A percentile compares a stretch with the other conserved stretches of the same genome.
phyloP scores from a whole-genome alignment of 2,329 filamentous ascomycete species.

The Colletotrichum tropicale region DNA sequence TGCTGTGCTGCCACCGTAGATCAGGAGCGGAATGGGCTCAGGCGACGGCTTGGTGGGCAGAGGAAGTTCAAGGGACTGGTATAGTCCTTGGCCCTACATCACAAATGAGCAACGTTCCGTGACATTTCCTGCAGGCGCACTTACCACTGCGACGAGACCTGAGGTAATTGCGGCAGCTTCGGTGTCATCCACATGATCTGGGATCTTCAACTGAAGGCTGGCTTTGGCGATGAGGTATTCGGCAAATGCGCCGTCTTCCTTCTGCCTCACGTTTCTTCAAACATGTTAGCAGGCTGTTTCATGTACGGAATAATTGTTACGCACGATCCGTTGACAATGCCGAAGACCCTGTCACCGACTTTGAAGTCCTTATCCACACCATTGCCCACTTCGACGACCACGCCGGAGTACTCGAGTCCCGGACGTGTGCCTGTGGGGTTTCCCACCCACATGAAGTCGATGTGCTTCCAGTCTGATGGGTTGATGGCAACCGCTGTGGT shows the following conservation, averaged over 20 bases:
- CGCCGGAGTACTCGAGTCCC: constrained; percentile 52
- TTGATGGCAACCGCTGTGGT: constrained; percentile 39
- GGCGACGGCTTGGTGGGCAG: constrained; percentile 45
- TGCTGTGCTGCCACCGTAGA: constrained; percentile 58
- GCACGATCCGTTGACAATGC: constrained; percentile 39
- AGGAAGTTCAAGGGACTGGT: constrained; percentile 47
- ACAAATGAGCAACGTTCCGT: neutral
- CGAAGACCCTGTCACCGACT: constrained; percentile 51
- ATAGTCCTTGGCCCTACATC: constrained; percentile 49
- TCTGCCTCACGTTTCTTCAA: constrained; percentile 33
- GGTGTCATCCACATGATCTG: constrained; percentile 48
- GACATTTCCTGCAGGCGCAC: neutral
- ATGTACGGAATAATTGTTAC: neutral
- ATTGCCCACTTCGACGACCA: constrained; percentile 48
- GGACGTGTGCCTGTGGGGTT: constrained; percentile 24
- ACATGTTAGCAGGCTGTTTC: neutral
- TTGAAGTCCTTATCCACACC: constrained; percentile 47
- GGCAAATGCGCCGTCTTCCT: constrained; percentile 47
- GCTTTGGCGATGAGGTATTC: constrained; percentile 42
- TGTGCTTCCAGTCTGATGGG: constrained; percentile 38
- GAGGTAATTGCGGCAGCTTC: constrained; percentile 49
- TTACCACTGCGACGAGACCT: constrained; percentile 41
- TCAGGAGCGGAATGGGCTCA: constrained; percentile 43
- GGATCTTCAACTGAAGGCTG: constrained; percentile 46
- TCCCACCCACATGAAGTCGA: constrained; percentile 23